Percentiles rank a stretch among this genome's conserved stretches.
Conservation (phyloP, 1,139 yeast species). For the Diutina sp. region DNA sequence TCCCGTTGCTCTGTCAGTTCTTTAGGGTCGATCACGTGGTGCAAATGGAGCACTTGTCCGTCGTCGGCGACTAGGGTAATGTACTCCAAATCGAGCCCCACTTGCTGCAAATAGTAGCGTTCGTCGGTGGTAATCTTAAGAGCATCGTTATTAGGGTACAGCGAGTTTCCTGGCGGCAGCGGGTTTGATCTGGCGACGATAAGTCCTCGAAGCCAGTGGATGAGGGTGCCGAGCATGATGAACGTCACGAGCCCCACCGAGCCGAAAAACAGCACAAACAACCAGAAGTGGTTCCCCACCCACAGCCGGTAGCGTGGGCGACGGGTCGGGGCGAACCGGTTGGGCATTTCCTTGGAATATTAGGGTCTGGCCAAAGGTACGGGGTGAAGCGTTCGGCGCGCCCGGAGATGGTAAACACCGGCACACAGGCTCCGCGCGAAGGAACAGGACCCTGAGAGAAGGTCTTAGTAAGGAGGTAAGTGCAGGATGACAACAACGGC, state of each 20-base stretch:
- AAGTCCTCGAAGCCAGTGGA: background rate
- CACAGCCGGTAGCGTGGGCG: background rate
- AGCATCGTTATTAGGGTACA: slow-evolving; percentile 6
- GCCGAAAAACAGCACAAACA: background rate
- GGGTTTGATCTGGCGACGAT: background rate
- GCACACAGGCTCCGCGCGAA: no score
- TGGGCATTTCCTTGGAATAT: background rate
- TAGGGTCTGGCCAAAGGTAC: background rate
- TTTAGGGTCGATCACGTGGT: slow-evolving; percentile 46
- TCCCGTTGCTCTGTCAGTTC: slow-evolving; percentile 19
- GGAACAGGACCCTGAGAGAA: no score
- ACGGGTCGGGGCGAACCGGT: background rate
- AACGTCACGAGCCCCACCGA: background rate
- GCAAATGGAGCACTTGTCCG: slow-evolving; percentile 57
- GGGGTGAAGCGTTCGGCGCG: no score
- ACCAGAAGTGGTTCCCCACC: background rate
- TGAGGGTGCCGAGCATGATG: background rate
- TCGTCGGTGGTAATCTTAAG: slow-evolving; percentile 23
- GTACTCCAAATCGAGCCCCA: slow-evolving; percentile 48
- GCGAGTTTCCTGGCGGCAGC: background rate
- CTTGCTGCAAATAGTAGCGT: slow-evolving; percentile 49
- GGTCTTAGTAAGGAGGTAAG: no score
- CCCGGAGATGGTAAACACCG: no score
- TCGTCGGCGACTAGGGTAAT: slow-evolving; percentile 62
- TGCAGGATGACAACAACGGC: no score